phyloP scores from a whole-genome alignment of 2,329 filamentous ascomycete genomes.

The Aspergillus japonicus region DNA sequence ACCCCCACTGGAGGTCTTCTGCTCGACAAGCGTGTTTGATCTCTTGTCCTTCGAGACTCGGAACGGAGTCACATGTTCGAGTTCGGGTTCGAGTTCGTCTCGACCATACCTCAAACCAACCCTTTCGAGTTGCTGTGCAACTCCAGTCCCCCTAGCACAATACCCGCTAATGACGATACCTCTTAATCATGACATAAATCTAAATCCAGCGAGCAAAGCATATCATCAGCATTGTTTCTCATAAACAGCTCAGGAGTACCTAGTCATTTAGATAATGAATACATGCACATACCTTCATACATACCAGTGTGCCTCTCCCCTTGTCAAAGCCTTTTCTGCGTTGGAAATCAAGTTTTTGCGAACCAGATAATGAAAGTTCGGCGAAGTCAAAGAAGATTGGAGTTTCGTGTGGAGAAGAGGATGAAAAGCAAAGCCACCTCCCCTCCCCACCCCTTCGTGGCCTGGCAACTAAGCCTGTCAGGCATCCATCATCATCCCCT shows the following conservation, averaged over 20 bases:
- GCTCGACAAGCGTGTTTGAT: slow-evolving; percentile 40
- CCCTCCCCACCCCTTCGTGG: neutral
- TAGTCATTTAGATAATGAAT: neutral
- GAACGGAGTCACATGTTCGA: neutral
- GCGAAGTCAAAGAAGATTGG: neutral
- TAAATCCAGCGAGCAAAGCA: neutral
- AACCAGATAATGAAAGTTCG: too few relatives aligned
- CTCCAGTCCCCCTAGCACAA: neutral
- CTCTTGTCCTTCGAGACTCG: neutral
- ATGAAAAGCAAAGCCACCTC: neutral
- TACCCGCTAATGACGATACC: slow-evolving; percentile 1
- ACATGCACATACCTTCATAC: neutral
- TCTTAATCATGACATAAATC: neutral
- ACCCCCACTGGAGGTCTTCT: slow-evolving; percentile 39
- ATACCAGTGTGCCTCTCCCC: too few relatives aligned
- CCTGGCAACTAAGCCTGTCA: neutral
- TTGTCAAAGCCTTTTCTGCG: too few relatives aligned
- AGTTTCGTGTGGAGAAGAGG: neutral
- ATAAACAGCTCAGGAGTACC: neutral
- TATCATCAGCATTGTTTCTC: slow-evolving; percentile 1
- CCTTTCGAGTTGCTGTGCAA: neutral
- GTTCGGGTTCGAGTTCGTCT: neutral
- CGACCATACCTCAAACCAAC: neutral
- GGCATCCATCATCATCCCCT: neutral
- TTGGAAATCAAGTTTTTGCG: too few relatives aligned